Evolutionary conservation across 1,284 basidiomycete genomes (phyloP), one percentile per base, ranked within the genome.

Genomic region (Singerocomus inundabilis): DNA sequence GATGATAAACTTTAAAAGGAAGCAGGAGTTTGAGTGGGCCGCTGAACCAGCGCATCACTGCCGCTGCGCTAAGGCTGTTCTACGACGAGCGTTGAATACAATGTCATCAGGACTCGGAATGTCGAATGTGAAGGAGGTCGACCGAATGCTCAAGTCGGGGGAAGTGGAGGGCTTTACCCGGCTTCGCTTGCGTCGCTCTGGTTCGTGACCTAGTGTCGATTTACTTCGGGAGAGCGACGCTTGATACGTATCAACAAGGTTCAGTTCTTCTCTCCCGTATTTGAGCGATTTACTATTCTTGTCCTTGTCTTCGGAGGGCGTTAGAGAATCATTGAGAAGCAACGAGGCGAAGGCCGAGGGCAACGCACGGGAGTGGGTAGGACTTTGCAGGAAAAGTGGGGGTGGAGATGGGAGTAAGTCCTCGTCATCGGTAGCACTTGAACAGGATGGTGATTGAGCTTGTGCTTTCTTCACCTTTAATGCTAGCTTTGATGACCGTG

Each of bases 81-180:
- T 88, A 47, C 79, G 80, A 31, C 93, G 82, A 32, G 93, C 91
- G 56, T 81, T 82, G 62, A 88, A 72, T 12, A 95, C 83, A 49
- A 88, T 70, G 61, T 95, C 92, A 58, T 95, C 92, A 11, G 93
- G 92, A 64, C 91, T 94, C n/a, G 89, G 90, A 24, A 77, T 75
- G 53, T 90, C 81, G 59, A 93, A 93, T 8, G 80, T 73, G 62
- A 89, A 91, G 3, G 72, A 70, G 25, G 64, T 59, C 11, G 72
- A 55, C 36, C 25, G 71, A 54, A 33, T 56, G 50, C 48, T 51
- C 34, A 63, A 32, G 52, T 67, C 55, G 30, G 65, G 61, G 15
- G 59, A 56, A 26, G 48, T 53, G n/a, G 46, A 35, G 16, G 39
- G 26, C 7, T 52, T 54, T 43, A 9, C 40, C 29, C 37, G 45